Conservation (phyloP, 257 asterid genomes). For the Petrea volubilis region DNA sequence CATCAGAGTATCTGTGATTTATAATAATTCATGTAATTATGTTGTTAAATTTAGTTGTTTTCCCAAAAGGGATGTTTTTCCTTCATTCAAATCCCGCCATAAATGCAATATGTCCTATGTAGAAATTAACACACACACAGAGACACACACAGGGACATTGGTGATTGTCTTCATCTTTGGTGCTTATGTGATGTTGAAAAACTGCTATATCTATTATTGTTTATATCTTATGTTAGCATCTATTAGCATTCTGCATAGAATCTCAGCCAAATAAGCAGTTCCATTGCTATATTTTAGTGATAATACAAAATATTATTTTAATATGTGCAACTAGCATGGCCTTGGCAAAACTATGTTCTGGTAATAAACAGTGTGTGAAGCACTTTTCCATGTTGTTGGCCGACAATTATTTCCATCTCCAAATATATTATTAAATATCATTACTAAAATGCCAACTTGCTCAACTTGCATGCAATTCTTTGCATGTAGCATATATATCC, state of each 20-base stretch:
- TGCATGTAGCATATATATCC: conserved; percentile 30
- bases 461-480: conserved; percentile 40
- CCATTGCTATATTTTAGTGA: conserved; percentile 15
- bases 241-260: neutral
- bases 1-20: neutral
- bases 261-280: neutral
- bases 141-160: too few species aligned
- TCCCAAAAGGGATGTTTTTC: neutral
- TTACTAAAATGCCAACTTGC: conserved; percentile 34
- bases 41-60: neutral
- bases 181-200: conserved; percentile 11
- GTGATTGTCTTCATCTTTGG: conserved; percentile 10
- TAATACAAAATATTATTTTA: conserved; percentile 16
- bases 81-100: neutral
- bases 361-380: conserved; percentile 6
- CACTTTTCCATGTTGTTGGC: conserved; percentile 24
- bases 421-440: conserved; percentile 1
- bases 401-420: conserved; percentile 6
- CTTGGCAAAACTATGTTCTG: conserved; percentile 27
- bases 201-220: neutral
- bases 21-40: neutral
- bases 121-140: too few species aligned
- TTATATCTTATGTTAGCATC: conserved; percentile 2
- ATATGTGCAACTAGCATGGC: conserved; percentile 40
- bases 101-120: neutral